phyloP scores from a whole-genome alignment of 345 rosid species.

The Gossypioides kirkii region DNA sequence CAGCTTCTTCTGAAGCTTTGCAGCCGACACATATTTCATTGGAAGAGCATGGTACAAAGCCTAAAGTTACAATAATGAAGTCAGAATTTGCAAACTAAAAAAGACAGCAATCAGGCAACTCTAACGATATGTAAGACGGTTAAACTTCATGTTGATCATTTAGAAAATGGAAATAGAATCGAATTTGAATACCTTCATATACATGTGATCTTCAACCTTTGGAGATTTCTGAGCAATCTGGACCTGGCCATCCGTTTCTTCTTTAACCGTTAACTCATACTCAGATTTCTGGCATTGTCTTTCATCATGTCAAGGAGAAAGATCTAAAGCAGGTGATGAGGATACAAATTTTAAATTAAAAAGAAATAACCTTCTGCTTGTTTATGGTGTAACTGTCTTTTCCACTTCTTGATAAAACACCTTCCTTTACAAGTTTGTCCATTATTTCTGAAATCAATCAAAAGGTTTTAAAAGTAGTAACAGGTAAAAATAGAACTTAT shows the following conservation, averaged over 20 bases:
- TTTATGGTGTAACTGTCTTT: slow-evolving; percentile 53
- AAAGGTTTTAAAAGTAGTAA: slow-evolving; percentile 14
- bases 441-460: slow-evolving; percentile 60
- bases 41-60: slow-evolving; percentile 84
- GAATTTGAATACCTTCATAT: slow-evolving; percentile 60
- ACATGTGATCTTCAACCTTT: slow-evolving; percentile 49
- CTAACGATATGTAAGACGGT: not conserved
- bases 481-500: not conserved
- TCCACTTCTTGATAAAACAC: slow-evolving; percentile 52
- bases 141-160: too few species aligned
- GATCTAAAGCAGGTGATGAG: slow-evolving; percentile 5
- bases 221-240: slow-evolving; percentile 36
- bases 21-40: slow-evolving; percentile 58
- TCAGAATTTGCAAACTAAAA: slow-evolving; percentile 1
- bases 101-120: not conserved
- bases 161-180: not conserved
- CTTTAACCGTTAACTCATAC: slow-evolving; percentile 70
- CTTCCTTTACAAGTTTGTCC: slow-evolving; percentile 73
- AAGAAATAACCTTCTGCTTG: slow-evolving; percentile 50
- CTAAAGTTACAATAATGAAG: slow-evolving; percentile 29
- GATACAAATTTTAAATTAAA: slow-evolving; percentile 3
- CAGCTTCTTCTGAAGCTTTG: slow-evolving; percentile 75
- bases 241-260: slow-evolving; percentile 50
- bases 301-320: slow-evolving; percentile 7
- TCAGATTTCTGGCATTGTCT: slow-evolving; percentile 36